phyloP scores from a whole-genome alignment of 2,329 filamentous ascomycete genomes.

The Zasmidium angulare region DNA sequence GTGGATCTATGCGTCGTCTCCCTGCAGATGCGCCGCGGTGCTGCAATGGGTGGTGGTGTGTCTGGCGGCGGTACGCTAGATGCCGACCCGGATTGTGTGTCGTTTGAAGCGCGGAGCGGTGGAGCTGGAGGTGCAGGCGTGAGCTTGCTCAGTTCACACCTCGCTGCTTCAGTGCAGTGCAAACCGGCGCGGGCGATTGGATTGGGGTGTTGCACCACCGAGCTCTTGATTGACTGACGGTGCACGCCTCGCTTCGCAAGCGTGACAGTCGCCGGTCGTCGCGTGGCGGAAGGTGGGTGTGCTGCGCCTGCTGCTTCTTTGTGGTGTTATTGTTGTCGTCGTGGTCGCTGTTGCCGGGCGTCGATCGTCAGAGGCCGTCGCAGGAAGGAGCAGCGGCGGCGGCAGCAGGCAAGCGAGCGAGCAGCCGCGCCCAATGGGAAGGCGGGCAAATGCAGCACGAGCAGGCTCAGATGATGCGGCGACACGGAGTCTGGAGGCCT shows the following conservation, averaged over 20 bases:
- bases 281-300: not conserved
- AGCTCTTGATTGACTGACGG: too few relatives aligned
- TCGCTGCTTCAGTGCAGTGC: not conserved
- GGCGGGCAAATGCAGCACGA: not conserved
- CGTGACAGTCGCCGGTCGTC: not conserved
- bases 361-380: not conserved
- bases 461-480: not conserved
- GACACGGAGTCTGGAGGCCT: not conserved
- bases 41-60: not conserved
- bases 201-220: too few relatives aligned
- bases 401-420: not conserved
- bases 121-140: not conserved
- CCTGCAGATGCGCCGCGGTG: conserved; percentile 3
- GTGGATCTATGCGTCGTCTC: not conserved
- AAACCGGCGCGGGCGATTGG: too few relatives aligned
- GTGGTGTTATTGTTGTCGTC: not conserved
- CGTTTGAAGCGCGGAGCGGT: not conserved
- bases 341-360: not conserved
- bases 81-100: conserved; percentile 1
- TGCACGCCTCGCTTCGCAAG: not conserved
- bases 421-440: not conserved
- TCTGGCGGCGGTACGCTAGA: conserved; percentile 1
- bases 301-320: not conserved
- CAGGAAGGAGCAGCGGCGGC: not conserved
- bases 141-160: not conserved